These are phyloP conservation scores for Phytomonas sp. DNA, from an alignment of 208 protist genomes.

Conservation along the genomic window DNA sequence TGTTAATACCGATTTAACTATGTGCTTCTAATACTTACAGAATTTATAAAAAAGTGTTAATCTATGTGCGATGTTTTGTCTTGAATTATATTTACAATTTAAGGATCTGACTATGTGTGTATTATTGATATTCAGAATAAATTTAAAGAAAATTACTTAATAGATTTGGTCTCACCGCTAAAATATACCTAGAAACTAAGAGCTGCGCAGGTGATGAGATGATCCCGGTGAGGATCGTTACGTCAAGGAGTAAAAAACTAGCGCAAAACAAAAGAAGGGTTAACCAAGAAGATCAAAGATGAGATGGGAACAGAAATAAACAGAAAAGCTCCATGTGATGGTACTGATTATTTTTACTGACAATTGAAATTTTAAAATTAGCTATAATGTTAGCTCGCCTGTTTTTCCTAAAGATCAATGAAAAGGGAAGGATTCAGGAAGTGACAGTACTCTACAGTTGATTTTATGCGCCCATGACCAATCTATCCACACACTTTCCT, in stretches of 20 bases:
- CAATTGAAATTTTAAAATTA: neutral
- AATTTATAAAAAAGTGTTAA: neutral
- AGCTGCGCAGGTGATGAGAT: too few relatives aligned
- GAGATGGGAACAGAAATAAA: neutral
- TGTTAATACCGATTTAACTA: neutral
- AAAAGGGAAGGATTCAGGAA: neutral
- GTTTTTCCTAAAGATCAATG: neutral
- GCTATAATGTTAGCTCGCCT: neutral
- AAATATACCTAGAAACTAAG: neutral
- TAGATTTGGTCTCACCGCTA: neutral
- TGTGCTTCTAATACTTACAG: neutral
- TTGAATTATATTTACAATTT: neutral
- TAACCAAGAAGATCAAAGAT: neutral
- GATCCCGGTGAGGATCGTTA: too few relatives aligned
- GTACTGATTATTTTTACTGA: neutral
- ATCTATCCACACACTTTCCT: constrained; percentile 48
- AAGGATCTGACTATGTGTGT: neutral
- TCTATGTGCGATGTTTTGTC: neutral
- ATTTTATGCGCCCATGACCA: neutral
- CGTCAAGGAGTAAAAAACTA: neutral
- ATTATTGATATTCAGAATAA: neutral
- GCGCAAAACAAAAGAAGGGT: neutral
- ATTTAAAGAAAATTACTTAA: neutral
- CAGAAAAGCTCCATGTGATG: neutral
- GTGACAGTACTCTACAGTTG: neutral